A percentile compares a stretch with the other conserved stretches of the same genome.
Evolutionary conservation across 306 rosid genomes (phyloP).

Genomic region (Oemleria cerasiformis): DNA sequence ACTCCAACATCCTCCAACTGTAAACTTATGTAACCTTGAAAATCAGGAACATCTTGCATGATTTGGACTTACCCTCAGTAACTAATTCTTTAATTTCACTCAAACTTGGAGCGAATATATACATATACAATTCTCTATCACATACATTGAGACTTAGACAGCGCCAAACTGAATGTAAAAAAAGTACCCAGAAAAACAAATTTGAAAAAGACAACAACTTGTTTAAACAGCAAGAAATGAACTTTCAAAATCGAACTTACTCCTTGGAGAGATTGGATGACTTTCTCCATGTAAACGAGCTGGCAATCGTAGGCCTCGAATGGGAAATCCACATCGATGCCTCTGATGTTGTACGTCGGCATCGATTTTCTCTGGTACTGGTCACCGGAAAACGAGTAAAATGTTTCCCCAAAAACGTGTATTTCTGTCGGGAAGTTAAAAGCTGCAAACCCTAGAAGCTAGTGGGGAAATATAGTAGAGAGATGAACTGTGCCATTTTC

Average conservation of each 20-base stretch:
- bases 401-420: background rate
- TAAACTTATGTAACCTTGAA: background rate
- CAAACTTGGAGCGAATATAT: background rate
- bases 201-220: background rate
- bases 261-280: slow-evolving; percentile 79
- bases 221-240: background rate
- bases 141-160: background rate
- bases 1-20: background rate
- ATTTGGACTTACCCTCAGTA: background rate
- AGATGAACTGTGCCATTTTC: slow-evolving; percentile 27
- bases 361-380: slow-evolving; percentile 30
- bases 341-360: slow-evolving; percentile 81
- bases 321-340: slow-evolving; percentile 81
- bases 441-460: slow-evolving; percentile 43
- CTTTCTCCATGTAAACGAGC: slow-evolving; percentile 92
- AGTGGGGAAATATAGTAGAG: background rate
- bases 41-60: background rate
- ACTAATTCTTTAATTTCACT: background rate
- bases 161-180: background rate
- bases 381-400: background rate
- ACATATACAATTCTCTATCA: background rate
- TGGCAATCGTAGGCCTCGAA: slow-evolving; percentile 90
- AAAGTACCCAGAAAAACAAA: too few species aligned
- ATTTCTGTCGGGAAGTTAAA: background rate
- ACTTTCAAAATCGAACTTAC: slow-evolving; percentile 31